Evolutionary conservation across 164 flowering plant genomes (phyloP).

Genomic region (Vitis riparia): DNA sequence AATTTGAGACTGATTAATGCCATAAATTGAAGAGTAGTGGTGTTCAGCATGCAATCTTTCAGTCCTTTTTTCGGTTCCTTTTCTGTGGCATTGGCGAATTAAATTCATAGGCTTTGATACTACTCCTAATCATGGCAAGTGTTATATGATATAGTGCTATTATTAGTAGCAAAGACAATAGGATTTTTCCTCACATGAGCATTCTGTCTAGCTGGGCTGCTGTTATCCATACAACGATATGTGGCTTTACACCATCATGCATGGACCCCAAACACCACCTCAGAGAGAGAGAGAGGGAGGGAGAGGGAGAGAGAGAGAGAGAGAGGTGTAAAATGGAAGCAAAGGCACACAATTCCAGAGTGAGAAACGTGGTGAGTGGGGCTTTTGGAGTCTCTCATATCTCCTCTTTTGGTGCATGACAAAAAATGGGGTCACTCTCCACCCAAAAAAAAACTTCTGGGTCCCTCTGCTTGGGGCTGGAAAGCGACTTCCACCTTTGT

Average conservation of each 20-base stretch:
- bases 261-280: conserved; percentile 18
- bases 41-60: background rate
- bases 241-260: conserved; percentile 24
- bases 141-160: conserved; percentile 14
- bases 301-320: conserved; percentile 13
- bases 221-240: conserved; percentile 2
- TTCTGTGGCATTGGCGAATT: conserved; percentile 16
- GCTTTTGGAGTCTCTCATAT: background rate
- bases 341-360: conserved; percentile 30
- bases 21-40: too few relatives aligned
- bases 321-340: conserved; percentile 44
- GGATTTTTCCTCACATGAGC: conserved; percentile 17
- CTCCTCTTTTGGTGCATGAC: conserved; percentile 38
- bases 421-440: conserved; percentile 26
- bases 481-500: conserved; percentile 36
- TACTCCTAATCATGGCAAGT: conserved; percentile 27
- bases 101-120: conserved; percentile 20
- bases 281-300: background rate
- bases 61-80: background rate
- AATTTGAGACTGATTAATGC: too few relatives aligned
- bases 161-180: conserved; percentile 19
- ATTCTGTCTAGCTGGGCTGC: conserved; percentile 12
- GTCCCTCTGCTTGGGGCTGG: conserved; percentile 22
- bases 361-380: conserved; percentile 26
- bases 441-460: conserved; percentile 11